Evolutionary conservation across 2,329 filamentous ascomycete species (phyloP), one percentile per base, ranked within the genome.

Genomic region (Akanthomyces uredinophilus): DNA sequence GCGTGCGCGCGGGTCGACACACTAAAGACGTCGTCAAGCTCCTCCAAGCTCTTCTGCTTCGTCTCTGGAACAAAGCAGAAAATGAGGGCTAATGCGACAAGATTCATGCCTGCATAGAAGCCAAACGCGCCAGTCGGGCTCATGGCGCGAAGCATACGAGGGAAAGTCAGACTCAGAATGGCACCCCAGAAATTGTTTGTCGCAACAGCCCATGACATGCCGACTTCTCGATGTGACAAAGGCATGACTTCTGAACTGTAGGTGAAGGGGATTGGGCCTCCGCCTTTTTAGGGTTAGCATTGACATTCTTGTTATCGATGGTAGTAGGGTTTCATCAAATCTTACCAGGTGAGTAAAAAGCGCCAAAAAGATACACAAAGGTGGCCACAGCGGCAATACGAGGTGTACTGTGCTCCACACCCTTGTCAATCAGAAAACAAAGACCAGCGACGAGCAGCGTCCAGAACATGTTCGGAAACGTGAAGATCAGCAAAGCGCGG

Each of bases 391-490:
- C 71, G 41, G 77, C 81, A 43, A 86, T 73, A 62, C 81, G 78
- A 0, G 79, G 77, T 0, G 68, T 77, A 39, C 71, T 77, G 0
- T 73, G 68, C 32, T 73, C 68, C 13, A 72, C 60, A 7, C 64
- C 63, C 0, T 66, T 55, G 14, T 72, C 68, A 20, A 74, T 74
- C 46, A 73, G 64, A 11, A 72, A 75, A 62, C 71, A 75, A 27
- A 74, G 68, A 53, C 73, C 74, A 14, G 74, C 72, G 39, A 65
- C 71, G n/a, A 83, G 76, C 39, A 83, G 73, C 39, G 83, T 82
- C 77, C 83, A 84, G 27, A 83, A 80, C 84, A 88, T 87, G 64
- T 86, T 79, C 1, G 86, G 86, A 66, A 88, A 87, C 1, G 86
- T 88, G 65, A 85, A 82, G 1, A 87, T 72, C 3, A 88, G 75